Evolutionary conservation across 257 asterid species (phyloP), one percentile per base, ranked within the genome.

Genomic region (Phtheirospermum japonicum): DNA sequence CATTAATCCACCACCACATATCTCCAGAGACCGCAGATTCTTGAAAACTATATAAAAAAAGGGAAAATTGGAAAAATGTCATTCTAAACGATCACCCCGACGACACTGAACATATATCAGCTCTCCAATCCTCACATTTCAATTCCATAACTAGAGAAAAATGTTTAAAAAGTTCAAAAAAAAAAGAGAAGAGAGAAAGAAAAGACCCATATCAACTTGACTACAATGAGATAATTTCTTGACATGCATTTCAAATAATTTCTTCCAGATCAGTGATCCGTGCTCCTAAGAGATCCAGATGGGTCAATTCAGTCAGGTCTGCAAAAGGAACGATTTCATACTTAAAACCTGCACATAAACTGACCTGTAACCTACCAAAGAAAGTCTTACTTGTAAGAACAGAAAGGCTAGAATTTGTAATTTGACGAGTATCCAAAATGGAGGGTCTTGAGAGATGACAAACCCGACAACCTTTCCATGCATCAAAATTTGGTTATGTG

Each of bases 241-340:
- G 12, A 6, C 79, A 32, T 57, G 89, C 99, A 75, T 64, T 72
- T 73, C 52, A 93, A 78, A 74, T 81, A 69, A 49, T 58, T 75
- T 55, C 97, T 87, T 75, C 99, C 99, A 14, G 87, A 77, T 93
- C 99, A 23, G 97, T 87, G 63, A 93, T 93, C 36, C 87, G 86
- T 53, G 99, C 97, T 76, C 99, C 99, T 73, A 93, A 93, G 52
- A 93, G 93, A 85, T 93, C 97, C 80, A 93, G 83, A 69, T 90
- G 96, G 54, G 80, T 84, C 70, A 93, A 74, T 17, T 94, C 94
- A 71, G 99, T 90, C 84, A 93, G 79, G 71, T 72, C 99, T 93
- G 90, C 83, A 77, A 46, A 69, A 50, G 4, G 26, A 45, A 19
- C 13, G 8, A 57, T 5, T 16, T 57, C 48, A 14, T 28, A 18